Percentiles rank a stretch among this genome's conserved stretches.
Evolutionary conservation across 495 filamentous ascomycete species (phyloP).

Genomic region (Amniculicola lignicola): DNA sequence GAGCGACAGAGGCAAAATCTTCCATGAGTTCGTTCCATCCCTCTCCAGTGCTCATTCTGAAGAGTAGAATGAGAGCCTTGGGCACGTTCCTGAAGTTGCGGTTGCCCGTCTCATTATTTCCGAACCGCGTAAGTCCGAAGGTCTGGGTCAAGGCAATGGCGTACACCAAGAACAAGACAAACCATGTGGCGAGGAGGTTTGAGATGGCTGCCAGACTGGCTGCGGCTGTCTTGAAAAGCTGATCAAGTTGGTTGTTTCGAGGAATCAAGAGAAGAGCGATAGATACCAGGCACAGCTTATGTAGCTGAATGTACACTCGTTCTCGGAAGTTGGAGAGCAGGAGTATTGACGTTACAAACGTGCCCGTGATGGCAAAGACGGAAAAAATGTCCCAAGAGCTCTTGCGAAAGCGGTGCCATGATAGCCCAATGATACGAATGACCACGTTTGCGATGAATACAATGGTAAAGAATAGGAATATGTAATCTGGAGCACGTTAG

Average conservation of each 20-base stretch:
- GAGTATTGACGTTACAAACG: slow-evolving; percentile 72
- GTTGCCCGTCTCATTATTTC: slow-evolving; percentile 66
- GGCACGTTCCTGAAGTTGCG: slow-evolving; percentile 92
- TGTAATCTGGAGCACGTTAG: slow-evolving; percentile 48
- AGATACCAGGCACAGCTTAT: slow-evolving; percentile 91
- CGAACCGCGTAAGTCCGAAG: slow-evolving; percentile 92
- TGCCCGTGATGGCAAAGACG: slow-evolving; percentile 76
- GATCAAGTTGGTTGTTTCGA: slow-evolving; percentile 93
- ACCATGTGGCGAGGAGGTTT: slow-evolving; percentile 94
- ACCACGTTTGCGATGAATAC: slow-evolving; percentile 82
- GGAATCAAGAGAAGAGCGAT: slow-evolving; percentile 91
- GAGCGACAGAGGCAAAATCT: slow-evolving; percentile 76
- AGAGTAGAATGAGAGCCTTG: slow-evolving; percentile 88
- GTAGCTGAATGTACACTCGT: slow-evolving; percentile 68
- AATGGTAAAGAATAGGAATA: slow-evolving; percentile 81
- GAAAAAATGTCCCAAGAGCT: slow-evolving; percentile 97
- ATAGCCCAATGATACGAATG: slow-evolving; percentile 81
- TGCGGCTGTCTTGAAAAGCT: slow-evolving; percentile 99
- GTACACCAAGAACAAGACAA: slow-evolving; percentile 92
- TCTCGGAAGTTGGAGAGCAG: slow-evolving; percentile 54
- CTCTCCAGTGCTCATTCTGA: slow-evolving; percentile 87
- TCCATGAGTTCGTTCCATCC: slow-evolving; percentile 98
- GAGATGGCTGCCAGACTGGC: slow-evolving; percentile 86
- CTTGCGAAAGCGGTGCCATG: slow-evolving; percentile 86
- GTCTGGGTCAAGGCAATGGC: slow-evolving; percentile 96